Base-by-base conservation (phyloP, 768 basidiomycete species). In the Fomitopsis serialis region DNA sequence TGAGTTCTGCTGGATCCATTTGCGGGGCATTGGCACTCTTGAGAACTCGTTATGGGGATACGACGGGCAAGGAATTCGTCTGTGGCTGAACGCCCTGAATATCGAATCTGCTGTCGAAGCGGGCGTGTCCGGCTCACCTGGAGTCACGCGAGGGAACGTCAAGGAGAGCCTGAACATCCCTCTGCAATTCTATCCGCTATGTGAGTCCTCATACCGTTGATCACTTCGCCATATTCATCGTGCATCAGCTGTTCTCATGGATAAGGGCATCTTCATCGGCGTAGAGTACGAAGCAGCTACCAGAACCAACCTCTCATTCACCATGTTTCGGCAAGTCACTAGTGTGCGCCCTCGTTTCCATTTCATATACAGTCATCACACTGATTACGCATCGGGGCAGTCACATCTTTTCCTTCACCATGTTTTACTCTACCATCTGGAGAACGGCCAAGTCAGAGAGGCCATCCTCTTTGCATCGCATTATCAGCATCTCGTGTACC, bases 11-110 rank as follows among this genome's bases (percentile, higher is more conserved):
- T 99, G 96, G 96, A 97, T 95, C 50, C 96, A 98, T 74, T 75
- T 99, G 42, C 83, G 89, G 36, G 96, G 96, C 1, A 92, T 99
- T 37, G 90, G 87, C 6, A 83, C 91, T 2, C 72, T 99, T 45
- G 96, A 98, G 66, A 99, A 99, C 70, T 98, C 95, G 6, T 74
- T 99, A 21, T 99, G 96, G 96, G 96, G 87, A 1, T 99, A 92
- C 67, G 96, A 98, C 58, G 96, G 94, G 2, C 78, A 82, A 55
- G 83, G 83, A 10, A 87, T 99, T 61, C 76, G 93, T 27, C 85
- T 98, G 15, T 99, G 97, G 97, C 74, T 99, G 23, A 95, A 98
- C 66, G 96, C 96, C 3, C 76, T 99, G 47, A 83, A 92, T 1
- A 91, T 99, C 52, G 96, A 98, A 66, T 74, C 71, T 1, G n/a